Base-by-base conservation (phyloP, 345 rosid genomes). In the Eucalyptus regnans region DNA sequence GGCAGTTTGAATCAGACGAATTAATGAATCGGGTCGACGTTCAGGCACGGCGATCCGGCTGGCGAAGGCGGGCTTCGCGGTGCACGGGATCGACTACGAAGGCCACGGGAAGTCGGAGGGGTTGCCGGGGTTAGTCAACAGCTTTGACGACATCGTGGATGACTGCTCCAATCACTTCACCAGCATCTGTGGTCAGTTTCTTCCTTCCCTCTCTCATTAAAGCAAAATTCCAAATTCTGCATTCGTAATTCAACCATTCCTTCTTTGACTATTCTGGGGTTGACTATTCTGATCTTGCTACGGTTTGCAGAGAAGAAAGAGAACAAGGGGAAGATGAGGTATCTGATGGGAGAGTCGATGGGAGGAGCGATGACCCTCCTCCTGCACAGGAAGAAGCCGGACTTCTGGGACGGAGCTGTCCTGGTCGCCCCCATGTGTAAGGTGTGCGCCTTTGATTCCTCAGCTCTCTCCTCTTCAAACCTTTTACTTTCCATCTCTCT, bases 391-490 rank as follows among this genome's bases (percentile, higher is more conserved):
- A 93, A 94, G 90, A 93, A 91, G 91, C 97, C 98, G 27, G 90
- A 90, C 17, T 96, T 91, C 62, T 96, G 99, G 98, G 96, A 94
- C 87, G 99, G 99, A 62, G 98, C 97, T 12, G 87, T 97, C 60
- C 86, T 97, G 89, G 96, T 92, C 79, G 99, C 99, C 3, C 99
- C 99, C 62, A 96, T 96, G 99, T 96, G 98, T 91, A 96, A 95
- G 98, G 99, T 95, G 90, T 33, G 86, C 23, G 88, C 16, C 87
- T 29, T 23, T 49, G n/a, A 31, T 44, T 87, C 12, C 18, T 87
- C 37, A 31, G 88, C 81, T 87, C 68, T 31, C 46, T 37, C 23
- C 9, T 44, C n/a, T 62, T 44, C 44, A 31, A 84, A 62, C 6
- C 29, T 62, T 12, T 12, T n/a, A 12, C 23, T 12, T 62, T 62